Percentiles rank a stretch among this genome's conserved stretches.
Conservation (phyloP, 2,329 filamentous ascomycete species). For the Biscogniauxia mediterranea region DNA sequence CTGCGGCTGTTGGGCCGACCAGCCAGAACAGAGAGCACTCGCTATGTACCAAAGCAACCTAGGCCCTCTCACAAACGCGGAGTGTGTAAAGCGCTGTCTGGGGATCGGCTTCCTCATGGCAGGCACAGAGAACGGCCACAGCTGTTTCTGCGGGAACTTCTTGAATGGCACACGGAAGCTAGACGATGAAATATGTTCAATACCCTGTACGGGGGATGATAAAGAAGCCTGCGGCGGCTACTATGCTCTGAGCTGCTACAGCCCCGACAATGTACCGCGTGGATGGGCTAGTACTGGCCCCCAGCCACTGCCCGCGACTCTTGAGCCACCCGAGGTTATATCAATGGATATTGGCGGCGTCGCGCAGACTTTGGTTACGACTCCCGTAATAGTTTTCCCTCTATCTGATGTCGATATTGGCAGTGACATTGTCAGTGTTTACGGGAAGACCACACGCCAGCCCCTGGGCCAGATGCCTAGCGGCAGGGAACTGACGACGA, state of each 20-base stretch:
- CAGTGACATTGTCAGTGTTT: slow-evolving; percentile 18
- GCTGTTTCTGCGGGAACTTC: slow-evolving; percentile 48
- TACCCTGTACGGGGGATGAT: slow-evolving; percentile 49
- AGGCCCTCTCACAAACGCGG: slow-evolving; percentile 27
- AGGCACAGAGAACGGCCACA: slow-evolving; percentile 47
- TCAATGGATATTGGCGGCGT: slow-evolving; percentile 27
- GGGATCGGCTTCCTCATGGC: slow-evolving; percentile 43
- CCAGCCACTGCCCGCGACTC: slow-evolving; percentile 25
- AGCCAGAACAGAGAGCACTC: slow-evolving; percentile 24
- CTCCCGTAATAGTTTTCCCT: slow-evolving; percentile 24
- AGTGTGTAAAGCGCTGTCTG: slow-evolving; percentile 49
- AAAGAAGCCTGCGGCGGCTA: slow-evolving; percentile 50
- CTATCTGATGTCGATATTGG: slow-evolving; percentile 17
- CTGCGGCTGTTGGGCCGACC: slow-evolving; percentile 33
- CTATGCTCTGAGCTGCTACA: slow-evolving; percentile 46
- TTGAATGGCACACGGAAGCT: slow-evolving; percentile 40
- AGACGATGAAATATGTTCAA: slow-evolving; percentile 45
- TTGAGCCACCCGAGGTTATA: slow-evolving; percentile 23
- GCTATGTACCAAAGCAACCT: slow-evolving; percentile 14
- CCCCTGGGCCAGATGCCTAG: slow-evolving; percentile 26
- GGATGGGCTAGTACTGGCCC: slow-evolving; percentile 33
- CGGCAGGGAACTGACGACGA: slow-evolving; percentile 12
- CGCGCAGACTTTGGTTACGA: slow-evolving; percentile 25
- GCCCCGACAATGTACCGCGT: slow-evolving; percentile 34
- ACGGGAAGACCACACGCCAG: slow-evolving; percentile 21